Percentiles rank a stretch among this genome's conserved stretches.
These are phyloP conservation scores for Phytophthora pistaciae DNA, from an alignment of 352 stramenopile genomes.

Conservation along the genomic window DNA sequence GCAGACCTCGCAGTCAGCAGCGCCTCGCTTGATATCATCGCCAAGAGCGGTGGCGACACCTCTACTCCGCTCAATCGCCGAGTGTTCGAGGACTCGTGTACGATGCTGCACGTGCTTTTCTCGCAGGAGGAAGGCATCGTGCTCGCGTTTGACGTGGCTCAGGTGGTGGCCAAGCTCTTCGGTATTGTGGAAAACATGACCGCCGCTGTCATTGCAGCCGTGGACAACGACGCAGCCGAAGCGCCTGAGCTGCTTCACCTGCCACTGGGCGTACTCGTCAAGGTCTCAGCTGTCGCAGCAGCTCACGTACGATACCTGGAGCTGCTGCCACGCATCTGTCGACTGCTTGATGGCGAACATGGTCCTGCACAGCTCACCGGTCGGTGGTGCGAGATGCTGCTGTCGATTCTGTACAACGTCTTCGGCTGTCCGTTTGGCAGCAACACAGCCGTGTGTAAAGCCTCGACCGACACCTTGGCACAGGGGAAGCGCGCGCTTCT, in stretches of 20 bases:
- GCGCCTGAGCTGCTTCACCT: slow-evolving; percentile 44
- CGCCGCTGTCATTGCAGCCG: not conserved
- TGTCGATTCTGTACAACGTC: slow-evolving; percentile 71
- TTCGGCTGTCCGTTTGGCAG: slow-evolving; percentile 52
- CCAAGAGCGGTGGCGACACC: not conserved
- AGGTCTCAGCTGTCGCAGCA: slow-evolving; percentile 45
- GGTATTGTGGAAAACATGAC: slow-evolving; percentile 43
- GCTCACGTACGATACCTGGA: slow-evolving; percentile 51
- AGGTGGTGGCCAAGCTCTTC: slow-evolving; percentile 62
- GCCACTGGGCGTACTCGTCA: slow-evolving; percentile 56
- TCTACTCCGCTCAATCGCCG: slow-evolving; percentile 19
- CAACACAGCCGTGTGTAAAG: not conserved
- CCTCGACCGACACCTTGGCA: slow-evolving; percentile 23
- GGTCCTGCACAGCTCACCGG: slow-evolving; percentile 27
- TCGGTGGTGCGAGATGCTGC: slow-evolving; percentile 40
- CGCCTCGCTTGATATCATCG: slow-evolving; percentile 3
- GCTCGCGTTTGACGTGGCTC: slow-evolving; percentile 55
- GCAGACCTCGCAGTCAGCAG: slow-evolving; percentile 35
- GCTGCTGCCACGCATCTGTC: slow-evolving; percentile 44
- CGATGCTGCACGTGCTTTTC: slow-evolving; percentile 61
- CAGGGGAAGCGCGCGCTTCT: slow-evolving; percentile 48
- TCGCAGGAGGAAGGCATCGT: slow-evolving; percentile 51
- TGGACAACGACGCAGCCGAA: slow-evolving; percentile 12
- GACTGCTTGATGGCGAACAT: slow-evolving; percentile 23
- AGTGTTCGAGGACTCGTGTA: slow-evolving; percentile 55